Evolutionary conservation across 2,329 filamentous ascomycete species (phyloP).

Genomic region (Colletotrichum sp.): DNA sequence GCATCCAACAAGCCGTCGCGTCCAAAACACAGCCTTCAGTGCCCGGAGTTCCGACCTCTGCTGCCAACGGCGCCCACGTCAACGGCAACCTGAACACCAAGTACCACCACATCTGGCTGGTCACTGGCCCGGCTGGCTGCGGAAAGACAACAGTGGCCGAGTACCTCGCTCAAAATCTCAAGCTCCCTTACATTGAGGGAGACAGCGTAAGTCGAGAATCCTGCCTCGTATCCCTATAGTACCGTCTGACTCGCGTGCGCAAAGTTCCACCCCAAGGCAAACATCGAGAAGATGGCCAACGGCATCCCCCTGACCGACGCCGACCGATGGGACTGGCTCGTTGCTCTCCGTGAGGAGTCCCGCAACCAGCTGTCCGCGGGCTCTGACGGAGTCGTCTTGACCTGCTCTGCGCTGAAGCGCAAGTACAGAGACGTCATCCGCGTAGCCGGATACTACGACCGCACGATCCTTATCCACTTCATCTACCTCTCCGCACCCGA

Average conservation of each 20-base stretch:
- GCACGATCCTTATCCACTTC: constrained; percentile 83
- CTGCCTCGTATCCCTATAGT: not conserved
- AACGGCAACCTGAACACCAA: constrained; percentile 35
- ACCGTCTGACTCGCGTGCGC: constrained; percentile 26
- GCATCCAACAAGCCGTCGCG: constrained; percentile 29
- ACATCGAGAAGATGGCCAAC: constrained; percentile 88
- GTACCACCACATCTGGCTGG: constrained; percentile 78
- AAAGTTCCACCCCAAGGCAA: constrained; percentile 77
- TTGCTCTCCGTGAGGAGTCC: constrained; percentile 73
- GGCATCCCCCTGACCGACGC: constrained; percentile 87
- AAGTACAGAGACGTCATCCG: constrained; percentile 95
- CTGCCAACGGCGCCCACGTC: constrained; percentile 33
- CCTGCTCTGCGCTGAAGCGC: constrained; percentile 94
- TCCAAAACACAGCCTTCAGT: constrained; percentile 26
- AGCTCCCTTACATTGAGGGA: constrained; percentile 77
- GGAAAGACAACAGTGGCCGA: constrained; percentile 80
- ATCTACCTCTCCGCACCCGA: constrained; percentile 86
- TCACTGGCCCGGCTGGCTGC: constrained; percentile 80
- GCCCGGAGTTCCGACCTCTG: constrained; percentile 19
- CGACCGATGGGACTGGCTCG: constrained; percentile 98
- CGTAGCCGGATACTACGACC: constrained; percentile 77
- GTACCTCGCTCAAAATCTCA: constrained; percentile 65
- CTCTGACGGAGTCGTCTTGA: constrained; percentile 83
- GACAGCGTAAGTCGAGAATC: constrained; percentile 69
- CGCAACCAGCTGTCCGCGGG: constrained; percentile 60